Conservation (phyloP, 768 basidiomycete species). For the Clathrus columnatus region DNA sequence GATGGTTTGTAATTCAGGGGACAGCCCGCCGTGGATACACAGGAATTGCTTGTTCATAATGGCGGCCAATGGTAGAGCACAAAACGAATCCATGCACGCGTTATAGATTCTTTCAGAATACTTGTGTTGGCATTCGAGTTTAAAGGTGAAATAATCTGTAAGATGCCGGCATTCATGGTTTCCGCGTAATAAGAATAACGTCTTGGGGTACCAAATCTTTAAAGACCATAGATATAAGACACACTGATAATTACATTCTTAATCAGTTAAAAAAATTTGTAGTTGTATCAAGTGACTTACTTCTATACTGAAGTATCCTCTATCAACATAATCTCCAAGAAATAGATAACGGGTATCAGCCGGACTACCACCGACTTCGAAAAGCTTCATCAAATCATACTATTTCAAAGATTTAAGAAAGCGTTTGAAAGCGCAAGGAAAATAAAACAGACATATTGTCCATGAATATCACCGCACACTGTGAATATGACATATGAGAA, state of each 20-base stretch:
- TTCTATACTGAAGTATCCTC: conserved; percentile 92
- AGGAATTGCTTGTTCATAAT: conserved; percentile 99
- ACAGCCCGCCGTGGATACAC: conserved; percentile 95
- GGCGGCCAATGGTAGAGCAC: conserved; percentile 88
- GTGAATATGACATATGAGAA: conserved; percentile 18
- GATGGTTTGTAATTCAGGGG: conserved; percentile 89
- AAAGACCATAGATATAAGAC: conserved; percentile 96
- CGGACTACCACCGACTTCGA: conserved; percentile 91
- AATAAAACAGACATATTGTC: conserved; percentile 79
- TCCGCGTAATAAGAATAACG: conserved; percentile 90
- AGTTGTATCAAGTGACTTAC: conserved; percentile 28
- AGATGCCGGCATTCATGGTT: conserved; percentile 97
- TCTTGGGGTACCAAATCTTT: conserved; percentile 99
- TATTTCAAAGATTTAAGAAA: conserved; percentile 21
- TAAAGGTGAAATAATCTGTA: conserved; percentile 58
- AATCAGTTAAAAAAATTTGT: conserved; percentile 12
- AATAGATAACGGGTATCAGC: conserved; percentile 90
- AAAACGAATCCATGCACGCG: conserved; percentile 97
- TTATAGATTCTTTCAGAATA: conserved; percentile 96
- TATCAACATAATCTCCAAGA: conserved; percentile 88
- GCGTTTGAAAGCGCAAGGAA: neutral
- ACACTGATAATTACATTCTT: conserved; percentile 45
- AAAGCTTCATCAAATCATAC: conserved; percentile 94
- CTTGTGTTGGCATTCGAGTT: conserved; percentile 85
- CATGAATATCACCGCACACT: conserved; percentile 98